These are phyloP conservation scores for Calonectria pseudoreteaudii DNA, from an alignment of 2,329 filamentous ascomycete species.

Conservation along the genomic window DNA sequence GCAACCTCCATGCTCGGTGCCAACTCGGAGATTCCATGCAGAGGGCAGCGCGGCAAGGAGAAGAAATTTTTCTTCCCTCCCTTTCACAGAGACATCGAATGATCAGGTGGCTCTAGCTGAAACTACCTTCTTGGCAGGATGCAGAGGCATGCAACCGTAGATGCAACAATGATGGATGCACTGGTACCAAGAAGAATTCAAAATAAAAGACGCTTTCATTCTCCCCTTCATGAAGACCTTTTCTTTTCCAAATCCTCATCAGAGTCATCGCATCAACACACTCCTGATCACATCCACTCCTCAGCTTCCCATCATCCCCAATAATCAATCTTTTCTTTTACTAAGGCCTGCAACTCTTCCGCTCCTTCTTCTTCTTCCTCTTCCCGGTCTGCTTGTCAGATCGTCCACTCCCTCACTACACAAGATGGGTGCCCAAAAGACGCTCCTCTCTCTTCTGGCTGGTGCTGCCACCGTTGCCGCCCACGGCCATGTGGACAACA, in stretches of 20 bases:
- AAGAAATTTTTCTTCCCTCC: not conserved
- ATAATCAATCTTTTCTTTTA: not conserved
- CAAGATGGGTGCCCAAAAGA: constrained; percentile 44
- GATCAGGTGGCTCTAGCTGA: not conserved
- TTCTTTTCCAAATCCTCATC: not conserved
- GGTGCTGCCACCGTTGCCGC: constrained; percentile 43
- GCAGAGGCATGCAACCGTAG: not conserved
- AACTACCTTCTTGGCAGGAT: not conserved
- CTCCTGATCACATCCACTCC: not conserved
- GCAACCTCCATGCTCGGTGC: not conserved
- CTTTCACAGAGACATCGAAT: not conserved
- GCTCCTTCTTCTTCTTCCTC: not conserved
- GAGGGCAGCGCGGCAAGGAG: not conserved
- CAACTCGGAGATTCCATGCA: not conserved
- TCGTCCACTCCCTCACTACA: not conserved
- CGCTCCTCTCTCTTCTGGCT: constrained; percentile 40
- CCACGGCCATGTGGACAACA: constrained; percentile 44
- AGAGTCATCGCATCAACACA: not conserved
- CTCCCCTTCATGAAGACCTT: too few relatives aligned
- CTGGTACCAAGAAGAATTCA: not conserved
- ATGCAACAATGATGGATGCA: not conserved
- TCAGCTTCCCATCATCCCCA: not conserved
- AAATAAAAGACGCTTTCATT: not conserved
- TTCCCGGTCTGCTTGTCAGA: not conserved
- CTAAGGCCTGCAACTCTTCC: not conserved